Conservation (phyloP, 2,329 filamentous ascomycete species). For the Rosellinia necatrix region DNA sequence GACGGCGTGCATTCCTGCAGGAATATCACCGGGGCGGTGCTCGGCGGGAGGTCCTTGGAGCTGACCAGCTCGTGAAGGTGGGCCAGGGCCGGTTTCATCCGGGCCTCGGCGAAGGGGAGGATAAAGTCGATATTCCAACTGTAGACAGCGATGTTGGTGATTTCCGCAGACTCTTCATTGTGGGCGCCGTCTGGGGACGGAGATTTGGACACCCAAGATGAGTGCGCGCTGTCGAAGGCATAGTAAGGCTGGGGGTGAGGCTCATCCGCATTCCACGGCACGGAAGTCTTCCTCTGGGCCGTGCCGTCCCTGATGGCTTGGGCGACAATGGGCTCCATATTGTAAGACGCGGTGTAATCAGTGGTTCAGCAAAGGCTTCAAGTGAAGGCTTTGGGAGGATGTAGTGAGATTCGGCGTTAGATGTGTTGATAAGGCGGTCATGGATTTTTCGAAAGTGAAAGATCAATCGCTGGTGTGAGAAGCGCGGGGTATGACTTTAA, state of each 20-base stretch:
- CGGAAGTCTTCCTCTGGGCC: too few species aligned
- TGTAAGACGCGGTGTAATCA: too few species aligned
- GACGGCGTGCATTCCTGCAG: conserved; percentile 55
- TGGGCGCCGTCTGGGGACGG: background rate
- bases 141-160: conserved; percentile 33
- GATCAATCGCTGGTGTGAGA: too few species aligned
- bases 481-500: too few species aligned
- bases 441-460: too few species aligned
- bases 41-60: background rate
- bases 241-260: conserved; percentile 36
- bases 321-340: too few species aligned
- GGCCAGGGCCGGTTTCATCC: conserved; percentile 37
- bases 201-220: conserved; percentile 26
- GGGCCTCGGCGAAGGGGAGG: conserved; percentile 32
- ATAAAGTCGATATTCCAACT: conserved; percentile 45
- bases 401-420: too few species aligned
- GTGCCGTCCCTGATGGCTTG: too few species aligned
- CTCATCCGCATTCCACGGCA: conserved; percentile 35
- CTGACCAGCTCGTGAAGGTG: conserved; percentile 31
- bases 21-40: conserved; percentile 48
- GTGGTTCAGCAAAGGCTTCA: too few species aligned
- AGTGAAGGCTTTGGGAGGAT: too few species aligned
- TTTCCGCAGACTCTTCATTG: background rate
- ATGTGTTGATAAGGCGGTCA: too few species aligned
- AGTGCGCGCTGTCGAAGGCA: conserved; percentile 24